A percentile compares a stretch with the other conserved stretches of the same genome.
Conservation (phyloP, 768 basidiomycete species). For the Tulasnella sp. region DNA sequence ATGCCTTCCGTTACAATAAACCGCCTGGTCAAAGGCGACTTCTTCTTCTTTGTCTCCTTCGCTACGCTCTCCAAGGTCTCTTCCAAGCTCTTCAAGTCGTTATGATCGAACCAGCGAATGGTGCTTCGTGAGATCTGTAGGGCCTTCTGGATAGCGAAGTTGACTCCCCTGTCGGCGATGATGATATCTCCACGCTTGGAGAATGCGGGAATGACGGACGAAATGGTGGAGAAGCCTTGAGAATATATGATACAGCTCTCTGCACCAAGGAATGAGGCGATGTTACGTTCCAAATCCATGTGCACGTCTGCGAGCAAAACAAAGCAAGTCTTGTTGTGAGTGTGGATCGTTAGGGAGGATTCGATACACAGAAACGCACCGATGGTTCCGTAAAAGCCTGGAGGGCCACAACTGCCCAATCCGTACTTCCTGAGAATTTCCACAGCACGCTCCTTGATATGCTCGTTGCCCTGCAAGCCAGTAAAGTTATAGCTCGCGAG, state of each 20-base stretch:
- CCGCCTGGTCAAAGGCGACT: conserved; percentile 67
- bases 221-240: conserved; percentile 83
- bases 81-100: conserved; percentile 84
- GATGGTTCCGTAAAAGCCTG: conserved; percentile 93
- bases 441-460: conserved; percentile 73
- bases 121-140: conserved; percentile 87
- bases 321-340: background rate
- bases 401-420: conserved; percentile 88
- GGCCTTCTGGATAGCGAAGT: conserved; percentile 92
- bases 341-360: no score
- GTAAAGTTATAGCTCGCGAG: conserved; percentile 87
- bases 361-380: conserved; percentile 62
- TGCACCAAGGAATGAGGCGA: conserved; percentile 82
- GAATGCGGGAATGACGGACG: conserved; percentile 93
- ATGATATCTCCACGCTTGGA: conserved; percentile 96
- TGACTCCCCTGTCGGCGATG: conserved; percentile 94
- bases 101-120: conserved; percentile 93
- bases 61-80: conserved; percentile 72
- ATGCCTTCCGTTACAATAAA: conserved; percentile 98
- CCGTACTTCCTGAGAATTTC: conserved; percentile 83
- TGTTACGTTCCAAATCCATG: conserved; percentile 73
- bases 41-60: conserved; percentile 80
- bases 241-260: conserved; percentile 88
- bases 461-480: conserved; percentile 78
- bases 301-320: conserved; percentile 60